phyloP scores from a whole-genome alignment of 2,329 filamentous ascomycete genomes.

The Pyrenophora teres region DNA sequence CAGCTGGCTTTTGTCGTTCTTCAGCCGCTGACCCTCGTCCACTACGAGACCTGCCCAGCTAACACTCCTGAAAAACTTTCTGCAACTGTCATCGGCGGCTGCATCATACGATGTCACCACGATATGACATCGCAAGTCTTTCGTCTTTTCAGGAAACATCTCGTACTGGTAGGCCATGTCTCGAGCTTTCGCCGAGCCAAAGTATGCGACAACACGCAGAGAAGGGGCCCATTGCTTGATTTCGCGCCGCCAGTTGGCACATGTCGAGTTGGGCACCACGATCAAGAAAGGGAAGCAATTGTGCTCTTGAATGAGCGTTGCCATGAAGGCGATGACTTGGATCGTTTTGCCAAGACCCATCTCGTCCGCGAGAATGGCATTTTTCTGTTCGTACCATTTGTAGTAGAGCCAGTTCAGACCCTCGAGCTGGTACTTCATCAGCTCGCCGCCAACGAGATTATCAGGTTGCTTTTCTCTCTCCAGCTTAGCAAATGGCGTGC shows the following conservation, averaged over 20 bases:
- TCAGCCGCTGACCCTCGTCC: slow-evolving; percentile 93
- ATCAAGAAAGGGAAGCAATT: slow-evolving; percentile 90
- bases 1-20: slow-evolving; percentile 85
- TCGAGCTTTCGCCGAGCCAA: slow-evolving; percentile 75
- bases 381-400: slow-evolving; percentile 81
- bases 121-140: slow-evolving; percentile 81
- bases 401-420: slow-evolving; percentile 95
- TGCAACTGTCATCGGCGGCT: slow-evolving; percentile 72
- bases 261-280: slow-evolving; percentile 92
- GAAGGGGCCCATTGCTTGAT: slow-evolving; percentile 91
- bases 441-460: slow-evolving; percentile 73
- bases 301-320: slow-evolving; percentile 65
- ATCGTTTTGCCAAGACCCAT: slow-evolving; percentile 99
- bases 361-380: slow-evolving; percentile 91
- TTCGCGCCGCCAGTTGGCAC: slow-evolving; percentile 96
- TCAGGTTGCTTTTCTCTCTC: slow-evolving; percentile 74
- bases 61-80: slow-evolving; percentile 68
- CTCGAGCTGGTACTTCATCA: slow-evolving; percentile 93
- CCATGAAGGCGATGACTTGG: slow-evolving; percentile 83
- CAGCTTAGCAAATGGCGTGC: slow-evolving; percentile 67
- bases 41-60: slow-evolving; percentile 89
- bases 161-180: slow-evolving; percentile 81
- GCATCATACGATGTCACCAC: slow-evolving; percentile 96
- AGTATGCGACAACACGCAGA: slow-evolving; percentile 88
- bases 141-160: slow-evolving; percentile 70